Percentiles rank a stretch among this genome's conserved stretches.
phyloP scores from a whole-genome alignment of 805 yeast genomes.

The Hagleromyces aurorensis region DNA sequence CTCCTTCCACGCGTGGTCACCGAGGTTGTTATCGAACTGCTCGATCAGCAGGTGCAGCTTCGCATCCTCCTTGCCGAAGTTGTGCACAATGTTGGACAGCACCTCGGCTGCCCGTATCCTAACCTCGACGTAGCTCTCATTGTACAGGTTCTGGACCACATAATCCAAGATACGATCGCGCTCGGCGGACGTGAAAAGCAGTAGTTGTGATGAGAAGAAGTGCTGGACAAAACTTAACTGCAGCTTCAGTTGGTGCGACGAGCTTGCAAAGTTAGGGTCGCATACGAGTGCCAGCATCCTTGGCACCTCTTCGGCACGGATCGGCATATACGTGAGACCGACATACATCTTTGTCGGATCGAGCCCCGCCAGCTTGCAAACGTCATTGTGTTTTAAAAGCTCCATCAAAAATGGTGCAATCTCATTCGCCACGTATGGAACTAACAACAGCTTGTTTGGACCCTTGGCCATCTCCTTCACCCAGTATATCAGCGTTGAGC shows the following conservation, averaged over 20 bases:
- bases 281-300: constrained; percentile 39
- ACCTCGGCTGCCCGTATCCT: constrained; percentile 66
- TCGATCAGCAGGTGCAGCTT: constrained; percentile 33
- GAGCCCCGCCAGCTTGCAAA: constrained; percentile 60
- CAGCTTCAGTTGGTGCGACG: constrained; percentile 56
- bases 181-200: constrained; percentile 43
- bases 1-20: constrained; percentile 22
- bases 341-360: constrained; percentile 44
- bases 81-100: constrained; percentile 73
- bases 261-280: constrained; percentile 31
- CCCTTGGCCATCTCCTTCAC: constrained; percentile 46
- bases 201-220: constrained; percentile 60
- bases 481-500: constrained; percentile 60
- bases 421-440: constrained; percentile 42
- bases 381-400: constrained; percentile 64
- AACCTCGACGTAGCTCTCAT: constrained; percentile 62
- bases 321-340: constrained; percentile 41
- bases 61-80: constrained; percentile 39
- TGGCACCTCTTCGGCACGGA: constrained; percentile 35
- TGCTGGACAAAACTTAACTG: constrained; percentile 65
- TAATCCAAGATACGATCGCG: constrained; percentile 42
- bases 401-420: constrained; percentile 65
- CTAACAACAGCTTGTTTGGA: constrained; percentile 44
- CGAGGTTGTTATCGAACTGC: constrained; percentile 31
- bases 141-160: constrained; percentile 42